Base-by-base conservation (phyloP, 305 asterid species). In the Fraxinus sp. region DNA sequence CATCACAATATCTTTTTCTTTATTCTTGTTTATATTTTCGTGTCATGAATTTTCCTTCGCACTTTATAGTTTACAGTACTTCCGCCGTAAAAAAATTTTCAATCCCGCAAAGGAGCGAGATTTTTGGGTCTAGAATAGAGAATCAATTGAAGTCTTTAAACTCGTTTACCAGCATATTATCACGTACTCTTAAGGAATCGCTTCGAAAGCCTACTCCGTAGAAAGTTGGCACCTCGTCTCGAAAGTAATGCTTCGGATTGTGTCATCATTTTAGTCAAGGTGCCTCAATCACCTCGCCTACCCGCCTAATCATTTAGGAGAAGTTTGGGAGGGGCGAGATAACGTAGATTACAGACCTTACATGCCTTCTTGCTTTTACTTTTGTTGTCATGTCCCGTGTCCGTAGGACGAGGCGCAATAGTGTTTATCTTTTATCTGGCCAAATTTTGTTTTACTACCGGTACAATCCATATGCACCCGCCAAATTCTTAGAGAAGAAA, bases 401-500 rank as follows among this genome's bases (percentile, higher is more conserved):
- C 62, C 18, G 22, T 4, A 5, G 22, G 22, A 57, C 8, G 6
- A 52, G 8, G 3, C 1, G 30, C 8, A 2, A 6, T 55, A 20
- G 5, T 3, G 5, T 3, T 8, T 62, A 62, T 62, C 16, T 14
- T 16, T 16, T 6, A 52, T 52, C 35, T 5, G 0, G 4, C 1
- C 9, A 1, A 26, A 22, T 64, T 26, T 9, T 24, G 14, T 22
- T 66, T 9, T 0, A 7, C 35, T 64, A 32, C 2, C 2, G 28
- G 20, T 6, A 1, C 30, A 7, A 59, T 22, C 32, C 14, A 6
- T 2, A 20, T 11, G 33, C 35, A 66, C 73, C 35, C n/a, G 6
- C 73, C 36, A 66, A 66, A 26, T 78, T 32, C 46, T 78, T 49
- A 49, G 70, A 7, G 80, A 68, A 41, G 74, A 80, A 24, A 79